phyloP scores from a whole-genome alignment of 2,329 filamentous ascomycete species.

The Hypoxylon sp. region DNA sequence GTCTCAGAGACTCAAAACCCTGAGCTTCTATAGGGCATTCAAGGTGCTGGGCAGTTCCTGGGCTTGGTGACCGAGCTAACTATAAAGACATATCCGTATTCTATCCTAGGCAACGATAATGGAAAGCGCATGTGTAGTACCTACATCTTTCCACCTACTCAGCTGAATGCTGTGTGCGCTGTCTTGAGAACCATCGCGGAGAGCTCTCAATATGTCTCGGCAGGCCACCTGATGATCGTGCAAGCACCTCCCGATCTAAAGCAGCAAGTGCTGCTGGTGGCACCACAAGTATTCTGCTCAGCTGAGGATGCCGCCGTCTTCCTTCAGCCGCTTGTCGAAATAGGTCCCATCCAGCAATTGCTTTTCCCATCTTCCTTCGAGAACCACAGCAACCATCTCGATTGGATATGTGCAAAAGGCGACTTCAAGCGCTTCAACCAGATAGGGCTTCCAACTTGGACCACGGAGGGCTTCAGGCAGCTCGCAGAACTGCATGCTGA shows the following conservation, averaged over 20 bases:
- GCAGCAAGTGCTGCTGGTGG: conserved; percentile 41
- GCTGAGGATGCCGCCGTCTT: conserved; percentile 30
- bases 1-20: conserved; percentile 39
- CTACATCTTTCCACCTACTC: conserved; percentile 48
- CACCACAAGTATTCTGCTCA: conserved; percentile 33
- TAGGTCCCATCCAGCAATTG: conserved; percentile 43
- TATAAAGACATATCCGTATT: conserved; percentile 45
- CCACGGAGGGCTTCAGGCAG: not conserved
- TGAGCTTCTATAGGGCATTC: conserved; percentile 52
- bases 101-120: conserved; percentile 43
- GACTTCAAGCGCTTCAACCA: conserved; percentile 42
- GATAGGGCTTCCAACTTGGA: not conserved
- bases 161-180: conserved; percentile 44
- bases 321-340: conserved; percentile 45
- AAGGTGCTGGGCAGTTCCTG: conserved; percentile 51
- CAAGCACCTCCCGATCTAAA: conserved; percentile 43
- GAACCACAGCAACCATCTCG: conserved; percentile 44
- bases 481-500: not conserved
- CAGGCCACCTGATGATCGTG: conserved; percentile 44
- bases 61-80: conserved; percentile 52
- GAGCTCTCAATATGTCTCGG: conserved; percentile 40
- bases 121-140: conserved; percentile 50
- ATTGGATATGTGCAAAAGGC: conserved; percentile 45
- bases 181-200: conserved; percentile 45
- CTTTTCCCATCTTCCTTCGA: conserved; percentile 45